Evolutionary conservation across 2,329 filamentous ascomycete species (phyloP).

Genomic region (Colletotrichum orchidophilum): DNA sequence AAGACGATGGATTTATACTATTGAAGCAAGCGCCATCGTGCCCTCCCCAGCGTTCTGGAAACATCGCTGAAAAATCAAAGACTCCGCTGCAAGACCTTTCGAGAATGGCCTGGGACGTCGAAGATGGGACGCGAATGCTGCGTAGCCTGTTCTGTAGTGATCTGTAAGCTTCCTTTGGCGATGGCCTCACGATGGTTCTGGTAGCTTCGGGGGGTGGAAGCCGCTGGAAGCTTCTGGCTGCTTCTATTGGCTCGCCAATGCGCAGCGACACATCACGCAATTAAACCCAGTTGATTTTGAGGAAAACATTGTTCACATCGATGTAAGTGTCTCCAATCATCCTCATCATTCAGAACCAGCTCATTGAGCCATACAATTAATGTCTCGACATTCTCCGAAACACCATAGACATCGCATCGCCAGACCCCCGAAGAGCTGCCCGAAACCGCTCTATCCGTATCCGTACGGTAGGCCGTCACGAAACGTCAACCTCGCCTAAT

Average conservation of each 20-base stretch:
- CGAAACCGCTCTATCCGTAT: neutral
- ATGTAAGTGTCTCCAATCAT: accelerated
- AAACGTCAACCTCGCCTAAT: neutral
- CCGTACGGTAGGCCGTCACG: neutral
- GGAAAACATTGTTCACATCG: neutral
- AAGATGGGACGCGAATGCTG: constrained; percentile 1
- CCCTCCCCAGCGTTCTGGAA: constrained; percentile 42
- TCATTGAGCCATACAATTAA: neutral
- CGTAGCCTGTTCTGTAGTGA: neutral
- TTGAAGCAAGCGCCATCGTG: constrained; percentile 15
- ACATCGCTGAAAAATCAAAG: neutral
- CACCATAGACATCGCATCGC: neutral
- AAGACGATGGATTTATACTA: constrained; percentile 43
- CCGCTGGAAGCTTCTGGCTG: constrained; percentile 40
- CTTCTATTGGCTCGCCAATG: constrained; percentile 36
- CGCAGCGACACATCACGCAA: neutral
- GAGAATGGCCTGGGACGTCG: constrained; percentile 16
- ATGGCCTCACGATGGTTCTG: constrained; percentile 26
- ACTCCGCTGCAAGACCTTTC: constrained; percentile 27
- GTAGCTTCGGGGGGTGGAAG: constrained; percentile 36
- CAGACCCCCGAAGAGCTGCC: neutral
- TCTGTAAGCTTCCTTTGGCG: neutral
- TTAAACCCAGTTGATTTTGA: too few relatives aligned
- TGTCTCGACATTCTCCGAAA: neutral
- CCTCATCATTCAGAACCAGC: neutral